Evolutionary conservation across 2,329 filamentous ascomycete species (phyloP).

Genomic region (Colletotrichum liaoningense): DNA sequence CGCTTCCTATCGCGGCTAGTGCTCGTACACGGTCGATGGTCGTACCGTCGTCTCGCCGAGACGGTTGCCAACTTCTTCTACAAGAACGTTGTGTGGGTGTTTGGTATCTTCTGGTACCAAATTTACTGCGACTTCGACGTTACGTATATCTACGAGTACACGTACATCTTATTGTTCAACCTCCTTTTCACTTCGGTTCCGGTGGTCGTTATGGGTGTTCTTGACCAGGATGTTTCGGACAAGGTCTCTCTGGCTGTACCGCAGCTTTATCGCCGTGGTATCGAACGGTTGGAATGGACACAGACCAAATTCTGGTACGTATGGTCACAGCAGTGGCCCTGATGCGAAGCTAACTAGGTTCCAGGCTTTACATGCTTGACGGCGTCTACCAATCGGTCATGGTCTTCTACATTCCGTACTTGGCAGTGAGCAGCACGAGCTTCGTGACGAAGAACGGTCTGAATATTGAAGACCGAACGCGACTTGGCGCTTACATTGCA

Average conservation of each 20-base stretch:
- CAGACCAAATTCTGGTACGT: conserved; percentile 94
- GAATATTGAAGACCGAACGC: conserved; percentile 80
- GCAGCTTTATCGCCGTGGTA: conserved; percentile 93
- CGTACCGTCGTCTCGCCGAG: conserved; percentile 93
- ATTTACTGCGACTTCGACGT: conserved; percentile 97
- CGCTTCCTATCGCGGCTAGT: conserved; percentile 86
- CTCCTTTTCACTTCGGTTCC: conserved; percentile 95
- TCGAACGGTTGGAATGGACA: conserved; percentile 97
- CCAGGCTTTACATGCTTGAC: conserved; percentile 91
- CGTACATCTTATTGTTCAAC: conserved; percentile 97
- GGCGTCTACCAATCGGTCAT: conserved; percentile 95
- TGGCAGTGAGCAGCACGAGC: conserved; percentile 77
- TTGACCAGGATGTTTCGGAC: conserved; percentile 97
- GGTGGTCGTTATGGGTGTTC: conserved; percentile 93
- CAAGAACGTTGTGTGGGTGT: conserved; percentile 99
- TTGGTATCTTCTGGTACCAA: conserved; percentile 97
- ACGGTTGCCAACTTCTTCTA: conserved; percentile 99
- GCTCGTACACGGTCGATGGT: conserved; percentile 93
- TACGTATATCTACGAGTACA: conserved; percentile 97
- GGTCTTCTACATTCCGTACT: conserved; percentile 91
- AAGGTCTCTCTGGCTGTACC: conserved; percentile 93
- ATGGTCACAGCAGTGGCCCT: not conserved
- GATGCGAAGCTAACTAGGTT: conserved; percentile 42
- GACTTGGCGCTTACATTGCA: conserved; percentile 89
- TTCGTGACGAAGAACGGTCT: conserved; percentile 80